Evolutionary conservation across 2,329 filamentous ascomycete genomes (phyloP), one percentile per base, ranked within the genome.

Genomic region (Zasmidium angulare): DNA sequence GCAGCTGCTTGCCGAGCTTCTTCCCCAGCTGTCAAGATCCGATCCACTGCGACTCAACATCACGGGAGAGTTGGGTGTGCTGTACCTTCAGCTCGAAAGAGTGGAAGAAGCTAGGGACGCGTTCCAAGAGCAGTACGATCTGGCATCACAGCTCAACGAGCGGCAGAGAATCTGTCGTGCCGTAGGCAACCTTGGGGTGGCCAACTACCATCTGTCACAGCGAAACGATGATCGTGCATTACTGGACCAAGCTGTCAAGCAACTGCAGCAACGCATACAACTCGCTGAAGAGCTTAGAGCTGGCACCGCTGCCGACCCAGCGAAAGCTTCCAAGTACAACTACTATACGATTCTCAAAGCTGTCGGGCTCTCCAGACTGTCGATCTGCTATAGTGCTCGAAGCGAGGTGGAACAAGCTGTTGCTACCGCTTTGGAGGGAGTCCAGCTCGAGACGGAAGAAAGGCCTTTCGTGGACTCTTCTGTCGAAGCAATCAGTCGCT

Each of bases 371-470:
- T 56, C 63, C 4, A 66, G 75, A 6, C 65, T 77, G 2, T 75
- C 75, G 1, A 65, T 78, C 1, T 76, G 74, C 57, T 69, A 72
- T 40, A 60, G 66, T 6, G 63, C 68, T 4, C 61, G 56, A 2
- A 68, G 66, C 1, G 50, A 71, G 2, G 56, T 50, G 14, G 58
- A 66, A 2, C 56, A 62, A 43, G 73, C 58, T 3, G 26, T 60
- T 2, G 23, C 21, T 19, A 48, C 43, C 17, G 53, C 49, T 14
- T 17, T 46, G 20, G 20, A 53, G 36, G 51, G 51, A 17, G 20
- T 49, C 7, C 17, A 26, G 23, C 40, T 53, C 49, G 24, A 50
- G 22, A 19, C 24, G 23, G 14, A 53, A 46, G 1, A 62, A 67
- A 11, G 67, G 69, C 40, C 74, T n/a, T 24, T 53, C 74, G 1